A percentile compares a stretch with the other conserved stretches of the same genome.
Evolutionary conservation across 2,329 filamentous ascomycete genomes (phyloP).

Genomic region (Epicoccum nigrum): DNA sequence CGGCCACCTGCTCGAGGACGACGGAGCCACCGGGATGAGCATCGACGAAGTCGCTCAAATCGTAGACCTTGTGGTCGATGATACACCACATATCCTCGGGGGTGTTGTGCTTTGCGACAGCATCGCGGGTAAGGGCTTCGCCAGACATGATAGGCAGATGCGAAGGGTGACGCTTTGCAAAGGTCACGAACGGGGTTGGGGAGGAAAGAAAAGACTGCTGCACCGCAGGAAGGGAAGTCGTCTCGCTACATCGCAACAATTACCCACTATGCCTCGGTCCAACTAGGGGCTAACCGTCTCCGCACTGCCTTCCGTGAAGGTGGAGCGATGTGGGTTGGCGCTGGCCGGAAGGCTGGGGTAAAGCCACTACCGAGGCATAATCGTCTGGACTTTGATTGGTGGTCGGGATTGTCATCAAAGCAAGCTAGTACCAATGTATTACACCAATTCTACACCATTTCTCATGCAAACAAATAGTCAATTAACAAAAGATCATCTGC

Average conservation of each 20-base stretch:
- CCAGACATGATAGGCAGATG: constrained; percentile 36
- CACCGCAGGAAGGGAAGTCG: background rate
- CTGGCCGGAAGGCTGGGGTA: background rate
- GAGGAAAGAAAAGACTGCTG: background rate
- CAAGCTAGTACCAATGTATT: no score
- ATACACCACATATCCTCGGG: constrained; percentile 82
- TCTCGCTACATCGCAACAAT: background rate
- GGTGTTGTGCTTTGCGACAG: constrained; percentile 77
- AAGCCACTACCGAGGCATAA: background rate
- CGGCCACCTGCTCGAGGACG: constrained; percentile 80
- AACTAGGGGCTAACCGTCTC: background rate
- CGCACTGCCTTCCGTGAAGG: background rate
- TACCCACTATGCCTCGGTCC: background rate
- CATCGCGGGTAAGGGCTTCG: constrained; percentile 54
- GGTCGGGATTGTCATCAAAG: no score
- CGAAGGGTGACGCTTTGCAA: background rate
- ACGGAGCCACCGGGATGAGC: constrained; percentile 83
- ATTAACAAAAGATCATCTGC: no score
- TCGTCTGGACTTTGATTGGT: background rate
- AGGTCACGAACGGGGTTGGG: background rate
- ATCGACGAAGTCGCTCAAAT: constrained; percentile 82
- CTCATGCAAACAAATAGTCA: no score
- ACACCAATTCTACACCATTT: no score
- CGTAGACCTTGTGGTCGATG: constrained; percentile 86
- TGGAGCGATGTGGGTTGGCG: background rate